Evolutionary conservation across 495 filamentous ascomycete species (phyloP).

Genomic region (Pseudevernia furfuracea): DNA sequence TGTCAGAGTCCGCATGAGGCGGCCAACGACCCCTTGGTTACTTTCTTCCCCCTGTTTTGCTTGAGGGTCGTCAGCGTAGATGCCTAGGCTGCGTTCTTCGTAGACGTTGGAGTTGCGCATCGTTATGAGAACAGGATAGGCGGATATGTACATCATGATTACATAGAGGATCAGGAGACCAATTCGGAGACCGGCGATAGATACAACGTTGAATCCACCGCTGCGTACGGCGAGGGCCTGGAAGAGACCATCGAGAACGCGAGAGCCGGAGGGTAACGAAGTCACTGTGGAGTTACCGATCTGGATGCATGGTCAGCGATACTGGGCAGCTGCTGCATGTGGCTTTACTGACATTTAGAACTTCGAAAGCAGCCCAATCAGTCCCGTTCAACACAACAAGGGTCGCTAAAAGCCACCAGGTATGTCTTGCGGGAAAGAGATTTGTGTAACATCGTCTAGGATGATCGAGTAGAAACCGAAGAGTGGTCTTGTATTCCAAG

Average conservation of each 20-base stretch:
- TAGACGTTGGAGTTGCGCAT: conserved; percentile 64
- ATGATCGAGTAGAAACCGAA: conserved; percentile 69
- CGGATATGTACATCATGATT: conserved; percentile 84
- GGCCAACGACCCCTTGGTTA: conserved; percentile 23
- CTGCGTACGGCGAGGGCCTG: conserved; percentile 75
- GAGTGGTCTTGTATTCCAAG: conserved; percentile 48
- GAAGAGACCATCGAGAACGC: conserved; percentile 71
- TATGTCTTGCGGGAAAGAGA: conserved; percentile 67
- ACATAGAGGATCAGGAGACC: conserved; percentile 73
- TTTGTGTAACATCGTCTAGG: conserved; percentile 68
- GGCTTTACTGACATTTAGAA: conserved; percentile 45
- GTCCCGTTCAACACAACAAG: conserved; percentile 69
- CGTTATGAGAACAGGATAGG: conserved; percentile 56
- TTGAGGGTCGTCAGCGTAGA: conserved; percentile 45
- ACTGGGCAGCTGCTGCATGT: not conserved
- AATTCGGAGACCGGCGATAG: conserved; percentile 61
- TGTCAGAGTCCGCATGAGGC: conserved; percentile 20
- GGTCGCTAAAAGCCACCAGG: conserved; percentile 71
- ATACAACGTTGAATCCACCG: conserved; percentile 78
- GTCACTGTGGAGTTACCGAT: conserved; percentile 61
- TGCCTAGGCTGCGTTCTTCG: conserved; percentile 64
- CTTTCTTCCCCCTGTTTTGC: conserved; percentile 21
- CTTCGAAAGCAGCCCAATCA: conserved; percentile 74
- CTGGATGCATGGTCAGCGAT: not conserved
- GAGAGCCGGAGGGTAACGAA: conserved; percentile 46